Evolutionary conservation across 176 grass and related monocot genomes (phyloP).

Genomic region (Oryza glaberrima): DNA sequence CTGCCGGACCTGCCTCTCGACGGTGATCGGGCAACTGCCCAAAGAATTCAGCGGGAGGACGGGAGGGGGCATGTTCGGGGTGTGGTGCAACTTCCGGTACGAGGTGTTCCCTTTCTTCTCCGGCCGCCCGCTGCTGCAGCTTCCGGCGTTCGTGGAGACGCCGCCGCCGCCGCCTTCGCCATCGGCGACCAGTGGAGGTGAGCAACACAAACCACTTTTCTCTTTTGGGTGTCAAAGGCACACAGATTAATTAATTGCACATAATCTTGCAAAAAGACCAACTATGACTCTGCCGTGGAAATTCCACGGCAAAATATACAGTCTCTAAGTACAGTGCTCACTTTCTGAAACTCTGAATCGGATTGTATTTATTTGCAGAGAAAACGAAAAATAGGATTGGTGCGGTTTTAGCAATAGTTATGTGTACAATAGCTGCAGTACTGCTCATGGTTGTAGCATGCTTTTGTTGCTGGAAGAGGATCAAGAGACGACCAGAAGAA

Average conservation of each 20-base stretch:
- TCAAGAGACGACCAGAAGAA: slow-evolving; percentile 9
- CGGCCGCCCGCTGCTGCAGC: slow-evolving; percentile 40
- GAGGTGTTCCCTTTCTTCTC: slow-evolving; percentile 57
- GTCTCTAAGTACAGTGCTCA: neutral
- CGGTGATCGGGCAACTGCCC: neutral
- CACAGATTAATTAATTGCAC: no score
- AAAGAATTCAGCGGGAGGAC: slow-evolving; percentile 8
- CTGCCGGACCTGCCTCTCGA: slow-evolving; percentile 42
- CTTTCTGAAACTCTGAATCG: neutral
- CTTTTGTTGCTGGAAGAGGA: slow-evolving; percentile 39
- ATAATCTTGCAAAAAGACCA: no score
- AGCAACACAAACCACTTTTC: neutral
- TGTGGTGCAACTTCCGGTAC: slow-evolving; percentile 57
- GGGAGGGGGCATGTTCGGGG: slow-evolving; percentile 42
- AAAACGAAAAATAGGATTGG: slow-evolving; percentile 18
- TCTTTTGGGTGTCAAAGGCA: no score
- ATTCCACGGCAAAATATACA: neutral
- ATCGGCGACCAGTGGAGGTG: neutral
- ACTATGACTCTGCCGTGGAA: neutral
- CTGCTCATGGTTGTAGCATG: neutral
- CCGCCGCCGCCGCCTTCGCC: slow-evolving; percentile 24
- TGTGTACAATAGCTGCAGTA: slow-evolving; percentile 30
- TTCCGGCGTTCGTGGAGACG: slow-evolving; percentile 10
- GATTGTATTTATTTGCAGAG: slow-evolving; percentile 26
- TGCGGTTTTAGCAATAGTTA: slow-evolving; percentile 33